Evolutionary conservation across 2,329 filamentous ascomycete genomes (phyloP).

Genomic region (Verticillium isaacii): DNA sequence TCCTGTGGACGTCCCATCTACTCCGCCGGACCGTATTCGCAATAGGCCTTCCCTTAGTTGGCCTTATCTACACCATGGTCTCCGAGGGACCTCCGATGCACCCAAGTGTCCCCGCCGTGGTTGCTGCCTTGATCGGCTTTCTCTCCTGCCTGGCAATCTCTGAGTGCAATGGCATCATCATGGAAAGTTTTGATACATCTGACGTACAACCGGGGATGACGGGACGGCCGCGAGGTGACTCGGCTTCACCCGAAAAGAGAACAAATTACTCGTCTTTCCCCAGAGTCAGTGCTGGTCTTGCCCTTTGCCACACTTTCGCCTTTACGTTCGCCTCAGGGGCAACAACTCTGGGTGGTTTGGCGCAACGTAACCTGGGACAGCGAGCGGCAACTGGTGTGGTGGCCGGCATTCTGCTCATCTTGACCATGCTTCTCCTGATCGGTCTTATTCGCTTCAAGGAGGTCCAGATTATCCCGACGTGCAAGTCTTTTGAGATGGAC

Average conservation of each 20-base stretch:
- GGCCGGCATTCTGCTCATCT: conserved; percentile 58
- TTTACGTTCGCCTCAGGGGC: conserved; percentile 66
- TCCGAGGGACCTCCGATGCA: conserved; percentile 58
- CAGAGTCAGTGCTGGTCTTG: conserved; percentile 66
- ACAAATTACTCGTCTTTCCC: conserved; percentile 76
- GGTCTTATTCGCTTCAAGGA: conserved; percentile 61
- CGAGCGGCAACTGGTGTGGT: conserved; percentile 64
- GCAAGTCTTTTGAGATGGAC: conserved; percentile 50
- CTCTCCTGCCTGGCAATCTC: conserved; percentile 68
- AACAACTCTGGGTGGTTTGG: conserved; percentile 63
- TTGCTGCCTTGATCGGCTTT: conserved; percentile 64
- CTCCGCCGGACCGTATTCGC: conserved; percentile 65
- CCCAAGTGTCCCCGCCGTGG: conserved; percentile 59
- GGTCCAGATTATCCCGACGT: conserved; percentile 64
- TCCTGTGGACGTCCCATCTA: conserved; percentile 69
- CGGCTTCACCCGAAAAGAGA: conserved; percentile 32
- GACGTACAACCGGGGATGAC: conserved; percentile 71
- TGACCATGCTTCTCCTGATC: conserved; percentile 59
- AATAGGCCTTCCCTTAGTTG: conserved; percentile 60
- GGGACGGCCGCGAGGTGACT: conserved; percentile 41
- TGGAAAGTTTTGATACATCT: conserved; percentile 79
- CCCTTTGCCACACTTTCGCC: conserved; percentile 63
- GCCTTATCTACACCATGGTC: conserved; percentile 62
- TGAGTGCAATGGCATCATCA: conserved; percentile 71
- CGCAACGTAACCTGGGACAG: conserved; percentile 62